Evolutionary conservation across 345 rosid genomes (phyloP).

Genomic region (Lepidium africanum): DNA sequence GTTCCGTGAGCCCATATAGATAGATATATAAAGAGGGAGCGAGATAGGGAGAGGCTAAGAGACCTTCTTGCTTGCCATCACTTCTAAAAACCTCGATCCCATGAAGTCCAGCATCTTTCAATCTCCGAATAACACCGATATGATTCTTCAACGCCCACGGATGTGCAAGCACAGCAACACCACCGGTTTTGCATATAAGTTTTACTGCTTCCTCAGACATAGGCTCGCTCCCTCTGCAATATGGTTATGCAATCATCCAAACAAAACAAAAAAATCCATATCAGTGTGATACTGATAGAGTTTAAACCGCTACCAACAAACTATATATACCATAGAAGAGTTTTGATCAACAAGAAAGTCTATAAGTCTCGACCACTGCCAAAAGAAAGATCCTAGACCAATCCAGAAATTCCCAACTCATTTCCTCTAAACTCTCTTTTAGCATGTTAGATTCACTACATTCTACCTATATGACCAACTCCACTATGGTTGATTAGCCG

Average conservation of each 20-base stretch:
- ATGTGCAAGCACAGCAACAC: conserved; percentile 94
- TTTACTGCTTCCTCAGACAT: conserved; percentile 64
- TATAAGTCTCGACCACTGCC: not conserved
- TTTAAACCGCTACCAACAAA: not conserved
- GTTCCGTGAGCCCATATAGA: not conserved
- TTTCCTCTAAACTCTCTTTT: not conserved
- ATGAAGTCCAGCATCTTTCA: conserved; percentile 84
- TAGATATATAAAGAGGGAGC: not conserved
- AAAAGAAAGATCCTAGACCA: not conserved
- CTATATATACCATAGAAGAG: not conserved
- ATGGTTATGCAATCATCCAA: not conserved
- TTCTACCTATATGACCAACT: not conserved
- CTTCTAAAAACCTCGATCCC: conserved; percentile 89
- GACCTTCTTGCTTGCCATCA: conserved; percentile 77
- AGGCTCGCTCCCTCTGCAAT: conserved; percentile 82
- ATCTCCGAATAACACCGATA: conserved; percentile 42
- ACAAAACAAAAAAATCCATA: not conserved
- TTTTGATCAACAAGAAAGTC: not conserved
- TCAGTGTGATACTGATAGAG: not conserved
- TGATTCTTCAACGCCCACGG: conserved; percentile 95
- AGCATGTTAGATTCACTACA: not conserved
- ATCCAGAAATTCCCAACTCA: not conserved
- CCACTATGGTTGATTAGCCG: not conserved
- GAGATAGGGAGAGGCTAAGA: not conserved
- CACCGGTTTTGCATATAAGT: conserved; percentile 71